phyloP scores from a whole-genome alignment of 805 yeast genomes.

The Diddensiella transvaalensis region DNA sequence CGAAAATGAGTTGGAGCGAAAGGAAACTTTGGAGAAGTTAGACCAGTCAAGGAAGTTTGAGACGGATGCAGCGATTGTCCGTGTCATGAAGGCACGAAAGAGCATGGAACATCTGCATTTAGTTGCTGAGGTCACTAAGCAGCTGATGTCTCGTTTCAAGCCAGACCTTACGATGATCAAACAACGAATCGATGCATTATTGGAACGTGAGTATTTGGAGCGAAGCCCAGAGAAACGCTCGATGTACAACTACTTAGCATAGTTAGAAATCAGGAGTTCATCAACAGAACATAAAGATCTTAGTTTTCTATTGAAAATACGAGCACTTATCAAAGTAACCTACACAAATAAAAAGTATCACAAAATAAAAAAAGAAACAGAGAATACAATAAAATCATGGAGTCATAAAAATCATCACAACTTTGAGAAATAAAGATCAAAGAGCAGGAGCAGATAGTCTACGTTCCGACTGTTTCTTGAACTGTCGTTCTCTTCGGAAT shows the following conservation, averaged over 20 bases:
- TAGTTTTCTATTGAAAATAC: no score
- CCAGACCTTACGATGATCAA: conserved; percentile 68
- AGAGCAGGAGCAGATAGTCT: conserved; percentile 15
- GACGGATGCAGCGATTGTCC: conserved; percentile 80
- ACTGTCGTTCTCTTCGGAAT: conserved; percentile 25
- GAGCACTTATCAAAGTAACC: no score
- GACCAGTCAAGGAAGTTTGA: conserved; percentile 62
- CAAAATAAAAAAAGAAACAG: no score
- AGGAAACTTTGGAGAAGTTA: conserved; percentile 49
- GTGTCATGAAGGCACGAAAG: conserved; percentile 78
- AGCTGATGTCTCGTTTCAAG: conserved; percentile 58
- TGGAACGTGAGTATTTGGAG: conserved; percentile 78
- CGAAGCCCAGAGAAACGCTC: conserved; percentile 61
- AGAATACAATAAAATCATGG: no score
- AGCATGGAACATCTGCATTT: conserved; percentile 59
- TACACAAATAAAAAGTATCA: no score
- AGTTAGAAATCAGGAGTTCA: conserved; percentile 2
- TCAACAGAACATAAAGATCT: no score
- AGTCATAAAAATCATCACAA: no score
- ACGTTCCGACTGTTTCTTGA: conserved; percentile 22
- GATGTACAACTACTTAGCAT: conserved; percentile 65
- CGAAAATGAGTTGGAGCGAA: conserved; percentile 52
- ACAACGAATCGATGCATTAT: conserved; percentile 64
- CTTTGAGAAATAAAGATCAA: conserved; percentile 4
- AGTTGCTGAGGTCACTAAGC: conserved; percentile 60